Conservation (phyloP, 768 basidiomycete species). For the Phylloporus rhodoxanthus region DNA sequence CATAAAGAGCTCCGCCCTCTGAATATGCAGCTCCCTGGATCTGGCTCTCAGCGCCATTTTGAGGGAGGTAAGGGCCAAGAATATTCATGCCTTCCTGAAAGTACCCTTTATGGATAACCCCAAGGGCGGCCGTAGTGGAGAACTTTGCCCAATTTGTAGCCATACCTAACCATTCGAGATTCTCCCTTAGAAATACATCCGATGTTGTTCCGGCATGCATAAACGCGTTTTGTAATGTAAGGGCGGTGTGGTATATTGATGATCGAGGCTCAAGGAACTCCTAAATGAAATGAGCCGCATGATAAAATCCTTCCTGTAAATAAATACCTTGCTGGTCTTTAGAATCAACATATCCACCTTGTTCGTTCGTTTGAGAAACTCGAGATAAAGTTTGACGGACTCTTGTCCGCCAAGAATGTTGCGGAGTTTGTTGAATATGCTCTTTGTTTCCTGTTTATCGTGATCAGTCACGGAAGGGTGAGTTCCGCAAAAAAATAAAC, state of each 20-base stretch:
- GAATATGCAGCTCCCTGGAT: constrained; percentile 79
- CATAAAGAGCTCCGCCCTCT: constrained; percentile 95
- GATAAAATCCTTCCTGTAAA: background rate
- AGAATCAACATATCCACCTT: constrained; percentile 87
- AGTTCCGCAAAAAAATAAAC: constrained; percentile 33
- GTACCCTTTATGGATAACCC: constrained; percentile 97
- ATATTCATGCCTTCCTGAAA: constrained; percentile 90
- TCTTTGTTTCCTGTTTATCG: constrained; percentile 46
- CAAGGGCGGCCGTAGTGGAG: constrained; percentile 92
- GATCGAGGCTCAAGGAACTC: constrained; percentile 89
- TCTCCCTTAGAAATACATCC: constrained; percentile 88
- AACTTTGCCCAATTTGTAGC: constrained; percentile 99
- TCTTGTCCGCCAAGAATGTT: constrained; percentile 86
- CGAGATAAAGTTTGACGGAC: constrained; percentile 87
- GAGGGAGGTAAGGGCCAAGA: constrained; percentile 89
- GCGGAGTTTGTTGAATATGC: constrained; percentile 68
- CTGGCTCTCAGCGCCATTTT: constrained; percentile 66
- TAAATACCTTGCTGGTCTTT: constrained; percentile 79
- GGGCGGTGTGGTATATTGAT: constrained; percentile 94
- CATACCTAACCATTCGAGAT: constrained; percentile 92
- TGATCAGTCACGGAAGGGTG: constrained; percentile 7
- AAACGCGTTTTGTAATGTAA: constrained; percentile 95
- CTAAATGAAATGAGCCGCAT: constrained; percentile 34
- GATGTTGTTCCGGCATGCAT: constrained; percentile 98
- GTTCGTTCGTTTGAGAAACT: constrained; percentile 94